Base-by-base conservation (phyloP, 192 early-diverging fungal genomes). In the Diversispora epigaea region DNA sequence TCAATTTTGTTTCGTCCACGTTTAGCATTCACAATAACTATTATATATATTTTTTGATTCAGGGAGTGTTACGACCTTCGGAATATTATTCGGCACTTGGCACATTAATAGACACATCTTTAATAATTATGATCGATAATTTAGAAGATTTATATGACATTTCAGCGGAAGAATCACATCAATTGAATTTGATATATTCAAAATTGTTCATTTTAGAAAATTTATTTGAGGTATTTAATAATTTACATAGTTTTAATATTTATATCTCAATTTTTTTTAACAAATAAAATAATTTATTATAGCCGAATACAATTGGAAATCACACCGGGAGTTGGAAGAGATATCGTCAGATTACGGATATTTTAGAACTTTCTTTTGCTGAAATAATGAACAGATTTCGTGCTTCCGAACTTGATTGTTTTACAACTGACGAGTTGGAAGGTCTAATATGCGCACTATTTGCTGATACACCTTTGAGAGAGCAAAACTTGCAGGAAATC, bases 341-440 rank as follows among this genome's bases (percentile, higher is more conserved):
- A 65, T 85, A 87, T 43, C 81, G 80, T 75, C 61, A 83, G 11
- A 6, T 87, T 14, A 81, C 83, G 10, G 84, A 85, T 54, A 84
- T 89, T 43, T 78, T 89, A 3, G 83, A 88, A 32, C 70, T 87
- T 66, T 83, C 81, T 17, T 82, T 88, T 67, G 78, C 77, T 2
- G 82, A 87, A 41, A 89, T 89, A 50, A 86, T 88, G 84, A 79
- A 79, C 6, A 76, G 80, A 17, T 87, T 85, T 68, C 78, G 84
- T 25, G 76, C 76, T 12, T 80, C 80, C 7, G 75, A 82, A 39
- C 66, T 89, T 9, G 67, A 76, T 22, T 79, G 80, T 77, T 89
- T 89, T 58, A 64, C 74, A 9, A 81, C 75, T 9, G 56, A 71
- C 2, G 87, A 89, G 61, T 74, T 89, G n/a, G 76, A 79, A 15